Conservation (phyloP, 768 basidiomycete genomes). For the Grammothele lineata region DNA sequence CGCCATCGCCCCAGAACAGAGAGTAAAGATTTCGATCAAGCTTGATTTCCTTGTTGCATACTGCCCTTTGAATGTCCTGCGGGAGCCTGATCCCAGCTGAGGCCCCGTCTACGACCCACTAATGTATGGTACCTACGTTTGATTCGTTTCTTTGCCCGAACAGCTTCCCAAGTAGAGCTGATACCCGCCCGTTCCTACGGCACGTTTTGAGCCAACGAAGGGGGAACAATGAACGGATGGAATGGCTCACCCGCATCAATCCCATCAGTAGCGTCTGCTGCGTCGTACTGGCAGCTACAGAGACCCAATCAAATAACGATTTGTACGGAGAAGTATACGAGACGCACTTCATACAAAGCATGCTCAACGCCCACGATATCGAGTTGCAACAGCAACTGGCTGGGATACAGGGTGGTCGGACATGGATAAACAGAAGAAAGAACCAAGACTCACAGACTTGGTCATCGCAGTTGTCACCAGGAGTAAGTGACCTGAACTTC, state of each 20-base stretch:
- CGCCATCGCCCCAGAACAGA: not conserved
- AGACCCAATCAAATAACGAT: not conserved
- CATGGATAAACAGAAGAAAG: not conserved
- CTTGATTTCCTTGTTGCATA: constrained; percentile 14
- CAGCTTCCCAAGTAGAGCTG: not conserved
- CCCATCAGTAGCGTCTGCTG: not conserved
- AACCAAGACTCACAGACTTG: constrained; percentile 9
- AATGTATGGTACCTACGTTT: not conserved
- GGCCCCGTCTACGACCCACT: not conserved
- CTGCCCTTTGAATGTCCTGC: constrained; percentile 11
- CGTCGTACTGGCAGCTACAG: constrained; percentile 12
- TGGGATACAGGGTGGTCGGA: not conserved
- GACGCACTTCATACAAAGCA: constrained; percentile 19
- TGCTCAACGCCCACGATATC: constrained; percentile 15
- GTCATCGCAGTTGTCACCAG: constrained; percentile 17
- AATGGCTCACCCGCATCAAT: constrained; percentile 14
- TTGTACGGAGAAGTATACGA: not conserved
- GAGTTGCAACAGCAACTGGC: constrained; percentile 18
- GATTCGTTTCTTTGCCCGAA: not conserved
- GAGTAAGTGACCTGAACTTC: constrained; percentile 5
- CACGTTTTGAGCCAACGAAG: not conserved
- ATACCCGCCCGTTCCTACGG: constrained; percentile 9
- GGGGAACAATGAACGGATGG: not conserved
- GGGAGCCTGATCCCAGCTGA: not conserved
- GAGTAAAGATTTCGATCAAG: not conserved